phyloP scores from a whole-genome alignment of 139 green algal species.

The Chlorella sp. region DNA sequence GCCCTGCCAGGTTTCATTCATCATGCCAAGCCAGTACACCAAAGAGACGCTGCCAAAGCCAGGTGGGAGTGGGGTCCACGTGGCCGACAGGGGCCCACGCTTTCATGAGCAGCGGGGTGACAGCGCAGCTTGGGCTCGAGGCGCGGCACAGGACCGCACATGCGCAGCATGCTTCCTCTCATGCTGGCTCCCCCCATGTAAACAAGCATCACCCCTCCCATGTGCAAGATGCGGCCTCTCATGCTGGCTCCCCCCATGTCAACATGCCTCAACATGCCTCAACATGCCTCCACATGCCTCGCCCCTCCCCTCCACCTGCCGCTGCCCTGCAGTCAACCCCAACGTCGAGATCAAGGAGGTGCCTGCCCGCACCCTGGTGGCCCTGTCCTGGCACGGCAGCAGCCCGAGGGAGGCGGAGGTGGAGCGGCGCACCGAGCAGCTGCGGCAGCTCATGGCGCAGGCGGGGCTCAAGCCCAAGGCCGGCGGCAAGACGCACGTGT shows the following conservation, averaged over 20 bases:
- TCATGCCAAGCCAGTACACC: conserved; percentile 73
- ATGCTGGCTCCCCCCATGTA: not conserved
- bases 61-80: not conserved
- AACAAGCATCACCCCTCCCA: too few species aligned
- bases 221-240: not conserved
- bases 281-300: not conserved
- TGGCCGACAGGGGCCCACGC: too few species aligned
- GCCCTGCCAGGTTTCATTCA: conserved; percentile 53
- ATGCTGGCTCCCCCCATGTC: not conserved
- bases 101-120: too few species aligned
- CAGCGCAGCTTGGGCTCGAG: too few species aligned
- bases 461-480: conserved; percentile 21
- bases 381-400: conserved; percentile 54
- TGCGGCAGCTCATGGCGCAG: conserved; percentile 30
- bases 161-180: not conserved
- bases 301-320: not conserved
- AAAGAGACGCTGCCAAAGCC: conserved; percentile 62
- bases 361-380: conserved; percentile 49
- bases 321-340: conserved; percentile 42
- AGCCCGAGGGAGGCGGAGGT: conserved; percentile 33
- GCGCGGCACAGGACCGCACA: too few species aligned
- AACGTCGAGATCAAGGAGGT: conserved; percentile 56
- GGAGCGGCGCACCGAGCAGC: conserved; percentile 39
- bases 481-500: conserved; percentile 9
- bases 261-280: too few species aligned